Percentiles rank a stretch among this genome's conserved stretches.
phyloP scores from a whole-genome alignment of 139 green algal species.

The Astrephomene gubernaculifera region DNA sequence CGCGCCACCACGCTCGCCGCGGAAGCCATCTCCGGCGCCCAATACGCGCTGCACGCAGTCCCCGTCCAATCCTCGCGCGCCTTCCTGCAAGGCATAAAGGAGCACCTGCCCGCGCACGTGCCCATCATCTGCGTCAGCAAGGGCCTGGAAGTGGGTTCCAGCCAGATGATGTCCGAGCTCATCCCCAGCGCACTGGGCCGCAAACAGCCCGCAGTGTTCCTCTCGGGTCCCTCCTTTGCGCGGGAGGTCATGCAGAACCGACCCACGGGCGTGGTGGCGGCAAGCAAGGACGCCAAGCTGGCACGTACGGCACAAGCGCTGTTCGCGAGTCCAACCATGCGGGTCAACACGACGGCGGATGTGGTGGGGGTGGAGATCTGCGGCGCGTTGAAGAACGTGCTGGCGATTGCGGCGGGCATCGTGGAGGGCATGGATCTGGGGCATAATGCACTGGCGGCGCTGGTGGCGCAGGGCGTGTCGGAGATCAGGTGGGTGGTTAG shows the following conservation, averaged over 20 bases:
- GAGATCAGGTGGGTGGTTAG: slow-evolving; percentile 61
- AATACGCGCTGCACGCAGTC: slow-evolving; percentile 94
- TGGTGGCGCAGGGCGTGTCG: slow-evolving; percentile 80
- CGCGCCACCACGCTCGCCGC: slow-evolving; percentile 76
- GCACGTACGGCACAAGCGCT: slow-evolving; percentile 71
- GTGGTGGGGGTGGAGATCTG: slow-evolving; percentile 98
- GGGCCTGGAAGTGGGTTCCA: slow-evolving; percentile 82
- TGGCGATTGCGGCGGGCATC: slow-evolving; percentile 98
- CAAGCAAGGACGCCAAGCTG: slow-evolving; percentile 76
- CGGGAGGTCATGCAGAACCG: slow-evolving; percentile 87
- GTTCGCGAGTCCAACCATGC: slow-evolving; percentile 89
- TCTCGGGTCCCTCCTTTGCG: slow-evolving; percentile 96
- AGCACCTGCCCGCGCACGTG: slow-evolving; percentile 76
- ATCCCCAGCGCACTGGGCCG: slow-evolving; percentile 87
- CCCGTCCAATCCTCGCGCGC: slow-evolving; percentile 90
- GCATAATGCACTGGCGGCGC: slow-evolving; percentile 95
- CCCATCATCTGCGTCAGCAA: slow-evolving; percentile 97
- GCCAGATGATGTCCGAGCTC: slow-evolving; percentile 94
- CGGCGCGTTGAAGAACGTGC: slow-evolving; percentile 98
- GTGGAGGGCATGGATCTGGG: slow-evolving; percentile 96
- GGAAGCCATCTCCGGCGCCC: slow-evolving; percentile 83
- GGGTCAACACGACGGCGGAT: slow-evolving; percentile 95
- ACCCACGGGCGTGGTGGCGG: slow-evolving; percentile 90
- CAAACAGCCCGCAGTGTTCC: slow-evolving; percentile 89
- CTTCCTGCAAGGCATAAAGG: slow-evolving; percentile 84